Evolutionary conservation across 2,329 filamentous ascomycete species (phyloP), one percentile per base, ranked within the genome.

Genomic region (Ascochyta lentis): DNA sequence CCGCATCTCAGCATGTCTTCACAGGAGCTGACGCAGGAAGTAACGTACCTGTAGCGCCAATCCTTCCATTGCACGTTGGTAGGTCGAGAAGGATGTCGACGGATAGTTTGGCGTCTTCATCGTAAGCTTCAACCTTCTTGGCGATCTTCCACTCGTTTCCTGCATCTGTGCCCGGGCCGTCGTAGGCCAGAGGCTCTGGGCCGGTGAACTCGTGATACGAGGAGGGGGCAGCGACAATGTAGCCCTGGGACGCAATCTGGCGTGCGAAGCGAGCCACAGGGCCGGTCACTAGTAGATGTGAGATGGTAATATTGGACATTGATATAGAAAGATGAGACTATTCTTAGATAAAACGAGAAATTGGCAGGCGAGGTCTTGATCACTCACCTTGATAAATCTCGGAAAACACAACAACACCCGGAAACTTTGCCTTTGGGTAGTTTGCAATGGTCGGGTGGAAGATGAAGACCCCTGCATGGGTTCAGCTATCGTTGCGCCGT

Each of bases 121-220:
- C 93, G 74, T 97, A 97, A 6, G 91, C 93, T 38, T 88, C 83
- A 12, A 97, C 81, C 54, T 89, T 92, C 87, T 96, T 96, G 63
- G 84, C 83, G 58, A 95, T 82, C 75, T 97, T 97, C 84, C 86
- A 96, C 57, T 86, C 83, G 74, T 97, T 98, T 23, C 94, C 93
- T 39, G 86, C 82, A 74, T 96, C 91, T 0, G 94, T 98, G 48
- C 95, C 93, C 2, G 90, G 89, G 0, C 83, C 91, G 71, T 97
- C 91, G 75, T 97, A 97, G 45, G 90, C 85, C 37, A 97, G 81
- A 10, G 93, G 81, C 68, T 94, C 91, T 0, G 92, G 91, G 4
- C 90, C 90, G 1, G 88, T 91, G 78, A 97, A 97, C 76, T 97
- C 93, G 74, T 97, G 93, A 77, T 96, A 97, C 29, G 89, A 93